Percentiles rank a stretch among this genome's conserved stretches.
Evolutionary conservation across 75 land plant genomes (phyloP).

Genomic region (Chamaecyparis obtusa): DNA sequence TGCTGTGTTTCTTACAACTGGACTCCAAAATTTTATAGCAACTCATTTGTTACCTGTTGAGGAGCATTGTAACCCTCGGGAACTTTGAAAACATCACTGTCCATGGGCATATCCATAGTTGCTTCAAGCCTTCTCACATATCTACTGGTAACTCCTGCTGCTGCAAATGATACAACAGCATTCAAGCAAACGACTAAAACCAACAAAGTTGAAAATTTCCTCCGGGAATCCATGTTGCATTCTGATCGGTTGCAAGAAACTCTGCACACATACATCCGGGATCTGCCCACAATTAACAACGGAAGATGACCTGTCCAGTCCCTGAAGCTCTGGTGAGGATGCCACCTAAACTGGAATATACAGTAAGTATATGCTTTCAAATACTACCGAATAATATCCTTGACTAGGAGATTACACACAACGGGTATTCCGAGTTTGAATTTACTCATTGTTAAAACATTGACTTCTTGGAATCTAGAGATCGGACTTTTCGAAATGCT

Average conservation of each 20-base stretch:
- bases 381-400: neutral
- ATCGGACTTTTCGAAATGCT: too few relatives aligned
- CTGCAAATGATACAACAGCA: neutral
- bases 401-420: neutral
- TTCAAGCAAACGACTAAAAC: neutral
- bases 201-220: neutral
- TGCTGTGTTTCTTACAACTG: neutral
- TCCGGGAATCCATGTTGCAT: neutral
- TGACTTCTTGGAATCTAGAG: neutral
- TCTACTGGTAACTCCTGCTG: slow-evolving; percentile 18
- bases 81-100: slow-evolving; percentile 19
- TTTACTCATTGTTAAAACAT: neutral
- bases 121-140: slow-evolving; percentile 16
- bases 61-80: slow-evolving; percentile 26
- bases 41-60: slow-evolving; percentile 19
- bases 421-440: neutral
- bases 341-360: neutral
- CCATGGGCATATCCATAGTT: slow-evolving; percentile 18
- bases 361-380: neutral
- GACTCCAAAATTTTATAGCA: neutral
- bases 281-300: neutral
- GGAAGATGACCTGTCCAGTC: neutral
- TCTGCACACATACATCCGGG: neutral
- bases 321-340: neutral
- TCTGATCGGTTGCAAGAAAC: neutral